Conservation (phyloP, 2,329 filamentous ascomycete genomes). For the Mariannaea elegans region DNA sequence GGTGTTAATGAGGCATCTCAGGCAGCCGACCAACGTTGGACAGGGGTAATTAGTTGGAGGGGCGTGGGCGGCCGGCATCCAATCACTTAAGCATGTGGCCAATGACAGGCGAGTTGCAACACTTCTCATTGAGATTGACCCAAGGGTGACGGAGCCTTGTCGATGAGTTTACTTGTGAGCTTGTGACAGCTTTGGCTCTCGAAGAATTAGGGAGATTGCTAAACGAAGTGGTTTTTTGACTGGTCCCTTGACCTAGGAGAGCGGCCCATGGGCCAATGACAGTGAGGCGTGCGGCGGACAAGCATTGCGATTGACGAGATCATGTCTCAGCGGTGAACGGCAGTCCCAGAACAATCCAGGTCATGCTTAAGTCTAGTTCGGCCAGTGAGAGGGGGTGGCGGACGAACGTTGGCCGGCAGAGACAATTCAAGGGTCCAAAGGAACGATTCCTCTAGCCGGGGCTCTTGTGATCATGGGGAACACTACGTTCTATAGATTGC, state of each 20-base stretch:
- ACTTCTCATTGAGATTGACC: neutral
- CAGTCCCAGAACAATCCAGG: slow-evolving; percentile 6
- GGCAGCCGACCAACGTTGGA: neutral
- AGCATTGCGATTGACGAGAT: slow-evolving; percentile 34
- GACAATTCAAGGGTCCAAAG: slow-evolving; percentile 6
- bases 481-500: neutral
- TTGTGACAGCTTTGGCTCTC: neutral
- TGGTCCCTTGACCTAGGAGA: neutral
- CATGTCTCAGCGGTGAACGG: slow-evolving; percentile 14
- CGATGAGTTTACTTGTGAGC: neutral
- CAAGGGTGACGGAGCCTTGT: neutral
- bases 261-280: slow-evolving; percentile 25
- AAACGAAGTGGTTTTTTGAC: neutral
- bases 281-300: slow-evolving; percentile 27
- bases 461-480: slow-evolving; percentile 8
- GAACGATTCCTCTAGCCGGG: neutral
- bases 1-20: neutral
- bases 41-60: neutral
- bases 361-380: slow-evolving; percentile 1
- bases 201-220: neutral
- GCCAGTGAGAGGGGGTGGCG: slow-evolving; percentile 9
- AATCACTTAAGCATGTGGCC: slow-evolving; percentile 26
- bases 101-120: slow-evolving; percentile 12
- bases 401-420: slow-evolving; percentile 17
- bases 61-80: slow-evolving; percentile 4